Evolutionary conservation across 1,139 yeast genomes (phyloP).

Genomic region (Taphrina pruni): DNA sequence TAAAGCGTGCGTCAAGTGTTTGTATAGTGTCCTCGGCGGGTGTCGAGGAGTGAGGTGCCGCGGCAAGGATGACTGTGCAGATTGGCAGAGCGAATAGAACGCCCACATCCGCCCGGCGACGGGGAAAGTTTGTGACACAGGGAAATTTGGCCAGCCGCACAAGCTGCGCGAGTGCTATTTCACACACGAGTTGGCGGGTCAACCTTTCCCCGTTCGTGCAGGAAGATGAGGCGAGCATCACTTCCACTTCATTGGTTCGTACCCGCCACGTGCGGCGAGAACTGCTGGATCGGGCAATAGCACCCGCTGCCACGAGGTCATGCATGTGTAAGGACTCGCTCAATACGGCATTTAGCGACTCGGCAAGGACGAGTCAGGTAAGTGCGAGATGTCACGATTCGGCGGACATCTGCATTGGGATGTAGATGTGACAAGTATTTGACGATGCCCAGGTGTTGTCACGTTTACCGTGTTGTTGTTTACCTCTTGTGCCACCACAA

Average conservation of each 20-base stretch:
- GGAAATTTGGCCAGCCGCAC: background rate
- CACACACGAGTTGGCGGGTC: background rate
- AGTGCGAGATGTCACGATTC: no score
- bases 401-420: no score
- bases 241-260: no score
- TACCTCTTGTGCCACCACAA: no score
- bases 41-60: background rate
- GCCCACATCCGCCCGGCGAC: background rate
- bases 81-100: background rate
- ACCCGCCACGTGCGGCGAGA: background rate
- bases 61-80: constrained; percentile 11
- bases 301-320: background rate
- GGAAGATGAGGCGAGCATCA: background rate
- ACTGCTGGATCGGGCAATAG: background rate
- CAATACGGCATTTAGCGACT: no score
- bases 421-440: no score
- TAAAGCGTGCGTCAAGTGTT: no score
- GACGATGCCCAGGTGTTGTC: no score
- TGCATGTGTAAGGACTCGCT: no score
- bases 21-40: background rate
- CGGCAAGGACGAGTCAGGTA: no score
- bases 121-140: constrained; percentile 8
- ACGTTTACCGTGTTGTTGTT: no score
- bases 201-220: background rate
- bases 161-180: constrained; percentile 9